phyloP scores from a whole-genome alignment of 2,329 filamentous ascomycete species.

The Botrytis elliptica region DNA sequence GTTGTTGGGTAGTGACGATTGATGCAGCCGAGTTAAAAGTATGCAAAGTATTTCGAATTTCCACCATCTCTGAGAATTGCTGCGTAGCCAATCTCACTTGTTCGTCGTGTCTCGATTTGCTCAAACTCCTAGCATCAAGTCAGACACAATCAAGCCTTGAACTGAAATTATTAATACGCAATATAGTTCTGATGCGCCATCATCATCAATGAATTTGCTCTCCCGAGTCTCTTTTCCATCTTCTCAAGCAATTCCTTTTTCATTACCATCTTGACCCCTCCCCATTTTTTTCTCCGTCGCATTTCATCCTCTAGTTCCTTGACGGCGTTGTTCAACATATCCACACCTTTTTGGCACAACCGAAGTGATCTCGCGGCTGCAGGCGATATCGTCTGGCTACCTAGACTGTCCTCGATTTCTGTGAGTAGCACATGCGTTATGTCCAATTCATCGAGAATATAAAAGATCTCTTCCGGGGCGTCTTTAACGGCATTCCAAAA shows the following conservation, averaged over 20 bases:
- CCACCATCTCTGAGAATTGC: neutral
- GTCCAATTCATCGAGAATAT: neutral
- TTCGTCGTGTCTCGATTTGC: neutral
- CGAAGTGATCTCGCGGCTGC: neutral
- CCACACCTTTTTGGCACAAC: neutral
- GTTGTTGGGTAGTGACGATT: neutral
- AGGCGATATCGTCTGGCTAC: neutral
- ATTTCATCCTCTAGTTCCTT: neutral
- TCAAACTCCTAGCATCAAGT: neutral
- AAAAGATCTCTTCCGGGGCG: neutral
- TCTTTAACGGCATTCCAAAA: slow-evolving; percentile 3
- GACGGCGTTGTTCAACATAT: neutral
- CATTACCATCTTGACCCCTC: neutral
- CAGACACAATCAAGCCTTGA: neutral
- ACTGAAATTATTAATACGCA: neutral
- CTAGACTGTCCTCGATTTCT: neutral
- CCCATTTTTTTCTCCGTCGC: neutral
- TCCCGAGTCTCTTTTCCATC: neutral
- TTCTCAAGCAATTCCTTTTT: neutral
- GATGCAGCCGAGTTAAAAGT: neutral
- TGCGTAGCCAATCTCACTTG: neutral
- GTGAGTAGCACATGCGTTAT: neutral
- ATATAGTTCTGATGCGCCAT: neutral
- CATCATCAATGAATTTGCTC: neutral
- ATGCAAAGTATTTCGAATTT: neutral